Evolutionary conservation across 176 grass and related monocot species (phyloP).

Genomic region (Aegilops speltoides): DNA sequence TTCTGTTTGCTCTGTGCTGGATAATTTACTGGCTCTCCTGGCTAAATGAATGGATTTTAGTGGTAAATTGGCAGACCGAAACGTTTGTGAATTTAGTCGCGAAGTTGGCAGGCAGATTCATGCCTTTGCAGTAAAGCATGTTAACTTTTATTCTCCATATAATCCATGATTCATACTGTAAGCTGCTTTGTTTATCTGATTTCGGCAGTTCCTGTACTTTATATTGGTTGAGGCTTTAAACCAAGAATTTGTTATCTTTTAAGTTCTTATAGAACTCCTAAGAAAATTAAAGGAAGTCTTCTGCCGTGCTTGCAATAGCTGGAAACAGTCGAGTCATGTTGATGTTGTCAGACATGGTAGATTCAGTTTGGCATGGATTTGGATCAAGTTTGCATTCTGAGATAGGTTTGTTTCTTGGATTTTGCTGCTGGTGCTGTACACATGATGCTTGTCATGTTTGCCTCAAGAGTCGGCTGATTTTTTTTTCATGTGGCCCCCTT

Average conservation of each 20-base stretch:
- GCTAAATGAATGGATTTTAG: background rate
- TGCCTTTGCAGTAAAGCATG: background rate
- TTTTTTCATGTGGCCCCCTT: background rate
- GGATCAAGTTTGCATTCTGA: background rate
- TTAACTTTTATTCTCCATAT: background rate
- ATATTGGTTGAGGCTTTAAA: background rate
- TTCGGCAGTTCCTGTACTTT: background rate
- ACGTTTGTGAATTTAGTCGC: background rate
- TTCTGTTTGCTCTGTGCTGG: no score
- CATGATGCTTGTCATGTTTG: background rate
- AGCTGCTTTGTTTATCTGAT: background rate
- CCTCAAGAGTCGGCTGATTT: background rate
- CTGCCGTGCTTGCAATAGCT: background rate
- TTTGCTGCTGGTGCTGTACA: background rate
- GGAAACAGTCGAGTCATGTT: background rate
- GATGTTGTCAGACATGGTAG: background rate
- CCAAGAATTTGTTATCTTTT: background rate
- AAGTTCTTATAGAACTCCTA: background rate
- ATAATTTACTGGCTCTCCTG: no score
- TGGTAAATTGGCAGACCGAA: background rate
- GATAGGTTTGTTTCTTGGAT: background rate
- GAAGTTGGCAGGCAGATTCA: background rate
- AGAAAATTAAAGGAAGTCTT: background rate
- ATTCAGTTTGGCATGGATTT: background rate
- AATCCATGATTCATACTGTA: background rate